These are phyloP conservation scores for Odontarrhena argentea DNA, from an alignment of 345 rosid species.

Conservation along the genomic window DNA sequence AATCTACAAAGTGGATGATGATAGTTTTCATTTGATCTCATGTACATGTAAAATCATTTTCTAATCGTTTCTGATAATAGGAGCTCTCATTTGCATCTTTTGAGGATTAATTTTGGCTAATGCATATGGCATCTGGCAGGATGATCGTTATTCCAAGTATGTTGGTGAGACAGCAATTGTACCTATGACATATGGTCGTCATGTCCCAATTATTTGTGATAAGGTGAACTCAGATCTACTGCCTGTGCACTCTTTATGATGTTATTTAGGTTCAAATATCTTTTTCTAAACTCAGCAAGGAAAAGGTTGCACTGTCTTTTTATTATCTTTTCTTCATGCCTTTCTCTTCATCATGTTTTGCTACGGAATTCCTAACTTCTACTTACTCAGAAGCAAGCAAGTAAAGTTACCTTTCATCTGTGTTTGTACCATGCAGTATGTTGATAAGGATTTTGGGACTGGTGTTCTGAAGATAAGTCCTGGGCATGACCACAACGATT, in stretches of 20 bases:
- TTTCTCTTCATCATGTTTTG: conserved; percentile 6
- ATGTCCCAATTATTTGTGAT: conserved; percentile 86
- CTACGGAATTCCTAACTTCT: conserved; percentile 15
- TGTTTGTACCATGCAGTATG: conserved; percentile 59
- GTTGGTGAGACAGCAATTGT: conserved; percentile 90
- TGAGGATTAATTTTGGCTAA: conserved; percentile 28
- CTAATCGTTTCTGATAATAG: background rate
- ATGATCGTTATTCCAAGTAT: conserved; percentile 81
- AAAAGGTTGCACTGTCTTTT: conserved; percentile 9
- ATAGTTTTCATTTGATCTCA: background rate
- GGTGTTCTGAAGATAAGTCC: conserved; percentile 99
- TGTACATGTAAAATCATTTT: conserved; percentile 14
- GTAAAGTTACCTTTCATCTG: conserved; percentile 29
- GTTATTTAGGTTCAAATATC: conserved; percentile 1
- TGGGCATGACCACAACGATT: conserved; percentile 97
- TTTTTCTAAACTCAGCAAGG: conserved; percentile 20
- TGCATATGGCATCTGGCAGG: conserved; percentile 53
- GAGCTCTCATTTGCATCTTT: background rate
- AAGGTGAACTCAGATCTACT: conserved; percentile 56
- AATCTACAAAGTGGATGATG: conserved; percentile 14
- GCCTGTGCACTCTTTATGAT: conserved; percentile 11
- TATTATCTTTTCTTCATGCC: conserved; percentile 1
- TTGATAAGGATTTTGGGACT: conserved; percentile 98
- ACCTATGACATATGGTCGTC: conserved; percentile 98
- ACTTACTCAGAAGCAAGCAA: conserved; percentile 21